phyloP scores from a whole-genome alignment of 1,284 basidiomycete genomes.

The Ceratobasidium sp. region DNA sequence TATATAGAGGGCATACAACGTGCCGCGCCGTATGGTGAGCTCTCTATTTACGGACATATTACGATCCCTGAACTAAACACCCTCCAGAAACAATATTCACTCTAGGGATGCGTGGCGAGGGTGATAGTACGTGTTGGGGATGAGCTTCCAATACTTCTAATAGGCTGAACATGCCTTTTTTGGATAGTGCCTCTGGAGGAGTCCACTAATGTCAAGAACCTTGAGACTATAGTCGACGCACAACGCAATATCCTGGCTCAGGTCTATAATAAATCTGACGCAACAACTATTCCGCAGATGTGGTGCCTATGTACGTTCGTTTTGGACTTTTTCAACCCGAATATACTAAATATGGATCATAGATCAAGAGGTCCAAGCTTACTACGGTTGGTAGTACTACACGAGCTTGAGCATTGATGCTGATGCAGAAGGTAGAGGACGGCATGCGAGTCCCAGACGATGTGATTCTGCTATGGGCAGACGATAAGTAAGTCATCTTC shows the following conservation, averaged over 20 bases:
- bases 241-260: slow-evolving; percentile 72
- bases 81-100: slow-evolving; percentile 69
- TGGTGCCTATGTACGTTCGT: slow-evolving; percentile 68
- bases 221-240: slow-evolving; percentile 70
- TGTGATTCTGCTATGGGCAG: slow-evolving; percentile 70
- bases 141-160: slow-evolving; percentile 18
- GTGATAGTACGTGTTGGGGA: slow-evolving; percentile 62
- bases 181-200: slow-evolving; percentile 66
- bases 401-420: neutral
- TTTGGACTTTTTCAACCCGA: slow-evolving; percentile 49
- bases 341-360: slow-evolving; percentile 10
- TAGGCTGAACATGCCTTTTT: neutral
- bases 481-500: slow-evolving; percentile 65
- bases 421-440: slow-evolving; percentile 19
- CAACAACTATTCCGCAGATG: slow-evolving; percentile 70
- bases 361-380: slow-evolving; percentile 74
- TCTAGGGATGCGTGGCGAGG: slow-evolving; percentile 74
- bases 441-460: slow-evolving; percentile 53
- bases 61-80: neutral
- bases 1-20: slow-evolving; percentile 65
- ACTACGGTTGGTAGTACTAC: slow-evolving; percentile 59
- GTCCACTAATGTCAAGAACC: slow-evolving; percentile 64
- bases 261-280: slow-evolving; percentile 66
- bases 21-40: slow-evolving; percentile 61
- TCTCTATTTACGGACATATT: neutral